Evolutionary conservation across 495 filamentous ascomycete species (phyloP).

Genomic region (Trichoderma erinaceum): DNA sequence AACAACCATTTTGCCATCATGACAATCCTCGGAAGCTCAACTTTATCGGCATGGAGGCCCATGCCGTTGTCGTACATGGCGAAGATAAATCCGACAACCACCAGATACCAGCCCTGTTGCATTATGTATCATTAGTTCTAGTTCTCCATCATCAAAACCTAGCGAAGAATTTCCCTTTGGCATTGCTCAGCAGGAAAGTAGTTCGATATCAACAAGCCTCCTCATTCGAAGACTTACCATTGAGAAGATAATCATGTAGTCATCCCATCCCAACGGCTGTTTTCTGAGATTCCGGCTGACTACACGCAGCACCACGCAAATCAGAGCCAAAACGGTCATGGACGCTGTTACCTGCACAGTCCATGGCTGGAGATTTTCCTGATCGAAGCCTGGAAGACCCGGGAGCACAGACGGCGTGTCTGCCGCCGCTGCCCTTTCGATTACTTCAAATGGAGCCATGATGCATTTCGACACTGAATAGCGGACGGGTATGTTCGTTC

Average conservation of each 20-base stretch:
- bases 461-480: neutral
- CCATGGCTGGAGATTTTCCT: conserved; percentile 33
- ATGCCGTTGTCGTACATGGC: conserved; percentile 29
- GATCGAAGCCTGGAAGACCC: conserved; percentile 16
- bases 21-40: conserved; percentile 23
- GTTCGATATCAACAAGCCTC: neutral
- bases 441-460: conserved; percentile 1
- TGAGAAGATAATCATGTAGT: conserved; percentile 34
- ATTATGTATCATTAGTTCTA: neutral
- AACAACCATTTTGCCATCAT: conserved; percentile 33
- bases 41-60: conserved; percentile 29
- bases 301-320: conserved; percentile 30
- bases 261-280: conserved; percentile 37
- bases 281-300: conserved; percentile 28
- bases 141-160: neutral
- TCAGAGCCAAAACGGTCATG: conserved; percentile 17
- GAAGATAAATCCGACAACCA: conserved; percentile 32
- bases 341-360: conserved; percentile 29
- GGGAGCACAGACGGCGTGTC: conserved; percentile 6
- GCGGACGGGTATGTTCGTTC: neutral
- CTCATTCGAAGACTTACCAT: conserved; percentile 26
- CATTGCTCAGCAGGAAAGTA: neutral
- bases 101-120: conserved; percentile 28
- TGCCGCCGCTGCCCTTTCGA: neutral
- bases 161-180: neutral